Percentiles rank a stretch among this genome's conserved stretches.
Conservation (phyloP, 1,284 basidiomycete genomes). For the Schizophyllum commune region DNA sequence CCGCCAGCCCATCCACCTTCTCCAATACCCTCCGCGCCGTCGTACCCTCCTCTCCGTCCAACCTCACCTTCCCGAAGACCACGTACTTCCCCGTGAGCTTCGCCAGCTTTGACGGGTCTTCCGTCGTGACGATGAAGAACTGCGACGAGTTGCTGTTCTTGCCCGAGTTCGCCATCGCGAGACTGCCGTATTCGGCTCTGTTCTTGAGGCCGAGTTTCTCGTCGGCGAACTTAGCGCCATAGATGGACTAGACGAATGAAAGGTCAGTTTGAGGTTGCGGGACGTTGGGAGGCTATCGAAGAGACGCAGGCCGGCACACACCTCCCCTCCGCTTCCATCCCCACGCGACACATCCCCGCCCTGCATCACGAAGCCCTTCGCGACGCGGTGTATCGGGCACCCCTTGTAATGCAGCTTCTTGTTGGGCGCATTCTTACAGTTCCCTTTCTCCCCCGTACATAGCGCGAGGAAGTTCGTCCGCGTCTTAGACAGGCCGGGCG, state of each 20-base stretch:
- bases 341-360: conserved; percentile 43
- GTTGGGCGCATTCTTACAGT: conserved; percentile 40
- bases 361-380: conserved; percentile 40
- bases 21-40: conserved; percentile 17
- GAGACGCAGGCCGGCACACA: conserved; percentile 12
- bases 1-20: conserved; percentile 6
- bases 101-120: conserved; percentile 29
- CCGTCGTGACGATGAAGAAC: conserved; percentile 41
- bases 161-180: conserved; percentile 43
- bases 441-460: conserved; percentile 38
- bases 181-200: conserved; percentile 30
- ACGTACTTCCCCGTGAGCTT: conserved; percentile 43
- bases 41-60: conserved; percentile 10
- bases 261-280: conserved; percentile 1
- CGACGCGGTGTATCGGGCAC: conserved; percentile 36
- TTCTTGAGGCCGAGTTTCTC: conserved; percentile 38
- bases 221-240: conserved; percentile 42
- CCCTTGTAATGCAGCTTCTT: conserved; percentile 36
- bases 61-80: conserved; percentile 31
- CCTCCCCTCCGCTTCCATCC: conserved; percentile 45
- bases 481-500: conserved; percentile 10
- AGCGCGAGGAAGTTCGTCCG: conserved; percentile 39
- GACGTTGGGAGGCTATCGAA: not conserved
- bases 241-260: conserved; percentile 29
- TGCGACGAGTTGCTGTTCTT: conserved; percentile 40